Percentiles rank a stretch among this genome's conserved stretches.
Evolutionary conservation across 2,329 filamentous ascomycete genomes (phyloP).

Genomic region (Leptodontidium sp.): DNA sequence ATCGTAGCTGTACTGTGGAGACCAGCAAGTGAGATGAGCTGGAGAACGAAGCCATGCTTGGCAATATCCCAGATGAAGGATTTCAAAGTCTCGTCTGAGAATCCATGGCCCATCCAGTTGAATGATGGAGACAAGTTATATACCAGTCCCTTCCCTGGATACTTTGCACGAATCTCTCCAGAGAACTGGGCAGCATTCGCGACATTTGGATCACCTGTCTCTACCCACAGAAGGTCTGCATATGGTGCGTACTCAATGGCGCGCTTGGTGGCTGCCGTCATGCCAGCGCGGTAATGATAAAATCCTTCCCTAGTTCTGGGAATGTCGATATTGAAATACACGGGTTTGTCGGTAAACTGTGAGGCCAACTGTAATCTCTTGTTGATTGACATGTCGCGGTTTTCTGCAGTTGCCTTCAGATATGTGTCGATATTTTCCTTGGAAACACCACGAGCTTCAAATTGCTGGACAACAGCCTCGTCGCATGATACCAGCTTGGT

Average conservation of each 20-base stretch:
- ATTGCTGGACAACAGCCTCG: conserved; percentile 82
- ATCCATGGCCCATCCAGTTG: conserved; percentile 98
- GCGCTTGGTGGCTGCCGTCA: conserved; percentile 89
- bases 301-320: conserved; percentile 93
- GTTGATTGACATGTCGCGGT: conserved; percentile 80
- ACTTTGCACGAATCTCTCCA: conserved; percentile 72
- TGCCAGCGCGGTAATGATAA: conserved; percentile 88
- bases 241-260: conserved; percentile 91
- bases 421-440: conserved; percentile 74
- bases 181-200: conserved; percentile 79
- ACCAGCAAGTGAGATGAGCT: conserved; percentile 72
- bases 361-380: conserved; percentile 78
- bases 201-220: conserved; percentile 90
- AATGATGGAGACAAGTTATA: conserved; percentile 98
- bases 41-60: conserved; percentile 79
- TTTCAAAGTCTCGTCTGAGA: conserved; percentile 81
- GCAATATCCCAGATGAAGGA: conserved; percentile 98
- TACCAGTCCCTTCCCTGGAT: conserved; percentile 86
- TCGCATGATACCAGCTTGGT: conserved; percentile 91
- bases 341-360: conserved; percentile 69
- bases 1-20: conserved; percentile 71
- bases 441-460: conserved; percentile 70
- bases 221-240: conserved; percentile 95
- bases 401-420: conserved; percentile 64
- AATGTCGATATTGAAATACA: conserved; percentile 90